These are phyloP conservation scores for Penicillium palitans DNA, from an alignment of 2,329 filamentous ascomycete species.

Conservation along the genomic window DNA sequence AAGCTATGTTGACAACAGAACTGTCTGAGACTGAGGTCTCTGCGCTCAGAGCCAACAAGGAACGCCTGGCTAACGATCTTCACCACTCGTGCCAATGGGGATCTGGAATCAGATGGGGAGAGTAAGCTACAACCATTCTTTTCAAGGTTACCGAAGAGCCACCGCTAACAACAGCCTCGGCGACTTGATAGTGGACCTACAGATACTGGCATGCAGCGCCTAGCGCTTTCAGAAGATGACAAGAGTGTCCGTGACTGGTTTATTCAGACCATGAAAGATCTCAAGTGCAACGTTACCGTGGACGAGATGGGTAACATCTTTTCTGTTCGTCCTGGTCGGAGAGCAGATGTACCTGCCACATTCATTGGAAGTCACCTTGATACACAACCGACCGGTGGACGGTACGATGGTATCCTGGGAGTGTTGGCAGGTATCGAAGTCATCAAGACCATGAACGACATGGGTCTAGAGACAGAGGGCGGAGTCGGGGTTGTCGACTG, in stretches of 20 bases:
- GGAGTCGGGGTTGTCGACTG: constrained; percentile 71
- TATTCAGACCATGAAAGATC: constrained; percentile 57
- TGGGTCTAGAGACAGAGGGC: constrained; percentile 66
- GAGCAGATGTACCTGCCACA: constrained; percentile 59
- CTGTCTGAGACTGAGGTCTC: constrained; percentile 54
- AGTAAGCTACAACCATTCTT: constrained; percentile 49
- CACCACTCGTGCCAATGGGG: constrained; percentile 69
- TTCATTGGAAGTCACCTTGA: constrained; percentile 71
- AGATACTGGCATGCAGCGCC: constrained; percentile 74
- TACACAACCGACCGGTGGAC: constrained; percentile 57
- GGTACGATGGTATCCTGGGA: constrained; percentile 66
- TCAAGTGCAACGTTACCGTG: constrained; percentile 67
- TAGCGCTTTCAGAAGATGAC: constrained; percentile 70
- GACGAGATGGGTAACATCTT: constrained; percentile 83
- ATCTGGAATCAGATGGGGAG: constrained; percentile 65
- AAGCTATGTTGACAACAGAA: constrained; percentile 41
- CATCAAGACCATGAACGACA: constrained; percentile 66
- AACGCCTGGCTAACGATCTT: constrained; percentile 62
- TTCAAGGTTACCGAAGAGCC: background rate
- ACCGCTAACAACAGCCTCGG: constrained; percentile 1
- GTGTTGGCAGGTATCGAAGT: constrained; percentile 73
- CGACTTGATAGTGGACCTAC: constrained; percentile 44
- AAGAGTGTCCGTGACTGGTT: constrained; percentile 76
- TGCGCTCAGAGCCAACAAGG: constrained; percentile 58
- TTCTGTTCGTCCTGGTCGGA: constrained; percentile 65